Evolutionary conservation across 257 asterid genomes (phyloP).

Genomic region (Sherardia arvensis): DNA sequence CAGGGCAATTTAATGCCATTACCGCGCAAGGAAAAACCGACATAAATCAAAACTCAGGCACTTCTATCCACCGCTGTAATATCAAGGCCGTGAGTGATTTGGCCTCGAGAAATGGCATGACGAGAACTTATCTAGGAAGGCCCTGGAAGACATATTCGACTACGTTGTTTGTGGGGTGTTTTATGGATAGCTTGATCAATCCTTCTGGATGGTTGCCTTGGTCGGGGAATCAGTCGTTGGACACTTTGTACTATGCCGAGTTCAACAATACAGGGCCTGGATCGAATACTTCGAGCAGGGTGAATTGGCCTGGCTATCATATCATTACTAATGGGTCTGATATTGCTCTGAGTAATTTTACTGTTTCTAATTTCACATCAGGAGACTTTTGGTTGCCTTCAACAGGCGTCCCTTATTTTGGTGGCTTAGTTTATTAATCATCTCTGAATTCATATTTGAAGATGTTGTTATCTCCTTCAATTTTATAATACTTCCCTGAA

Average conservation of each 20-base stretch:
- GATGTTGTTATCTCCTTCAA: too few relatives aligned
- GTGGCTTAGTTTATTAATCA: constrained; percentile 11
- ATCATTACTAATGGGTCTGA: constrained; percentile 13
- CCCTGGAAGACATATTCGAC: constrained; percentile 26
- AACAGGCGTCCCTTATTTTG: constrained; percentile 15
- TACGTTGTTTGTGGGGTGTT: constrained; percentile 19
- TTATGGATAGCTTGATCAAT: constrained; percentile 18
- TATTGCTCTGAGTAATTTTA: background rate
- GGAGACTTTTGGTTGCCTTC: constrained; percentile 22
- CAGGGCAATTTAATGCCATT: constrained; percentile 21
- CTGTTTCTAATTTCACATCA: constrained; percentile 12
- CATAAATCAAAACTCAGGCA: constrained; percentile 21
- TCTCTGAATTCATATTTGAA: too few relatives aligned
- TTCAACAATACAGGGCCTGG: constrained; percentile 26
- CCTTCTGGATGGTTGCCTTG: constrained; percentile 23
- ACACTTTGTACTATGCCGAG: constrained; percentile 24
- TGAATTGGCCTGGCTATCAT: constrained; percentile 26
- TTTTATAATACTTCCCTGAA: too few relatives aligned
- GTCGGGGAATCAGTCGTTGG: constrained; percentile 18
- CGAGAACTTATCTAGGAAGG: constrained; percentile 20
- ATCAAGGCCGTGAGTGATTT: constrained; percentile 19
- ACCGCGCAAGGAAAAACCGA: constrained; percentile 29
- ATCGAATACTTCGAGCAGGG: constrained; percentile 14
- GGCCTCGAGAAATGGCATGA: constrained; percentile 10
- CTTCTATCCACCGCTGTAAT: constrained; percentile 4